phyloP scores from a whole-genome alignment of 1,284 basidiomycete genomes.

The Sporisorium sorghi region DNA sequence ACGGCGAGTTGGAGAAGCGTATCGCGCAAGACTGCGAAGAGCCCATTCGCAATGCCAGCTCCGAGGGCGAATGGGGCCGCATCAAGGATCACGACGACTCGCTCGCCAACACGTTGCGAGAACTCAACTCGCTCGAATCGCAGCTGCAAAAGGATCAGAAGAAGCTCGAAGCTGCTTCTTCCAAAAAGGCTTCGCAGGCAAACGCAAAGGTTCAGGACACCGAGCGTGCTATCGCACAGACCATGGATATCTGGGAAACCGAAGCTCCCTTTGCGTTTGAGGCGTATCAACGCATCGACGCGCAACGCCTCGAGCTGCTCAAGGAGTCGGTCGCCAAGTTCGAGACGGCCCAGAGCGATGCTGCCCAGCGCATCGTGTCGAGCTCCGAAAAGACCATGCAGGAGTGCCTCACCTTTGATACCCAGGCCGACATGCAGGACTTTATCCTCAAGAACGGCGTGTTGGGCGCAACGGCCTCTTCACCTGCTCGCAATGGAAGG shows the following conservation, averaged over 20 bases:
- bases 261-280: constrained; percentile 60
- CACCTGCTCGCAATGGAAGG: constrained; percentile 28
- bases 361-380: constrained; percentile 57
- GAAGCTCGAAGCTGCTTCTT: constrained; percentile 60
- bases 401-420: constrained; percentile 56
- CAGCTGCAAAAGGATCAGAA: constrained; percentile 65
- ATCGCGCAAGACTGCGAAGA: constrained; percentile 67
- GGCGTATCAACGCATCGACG: constrained; percentile 63
- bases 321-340: constrained; percentile 63
- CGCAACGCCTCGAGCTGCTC: constrained; percentile 60
- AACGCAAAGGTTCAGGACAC: constrained; percentile 59
- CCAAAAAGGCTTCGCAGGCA: constrained; percentile 57
- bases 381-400: constrained; percentile 63
- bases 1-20: constrained; percentile 61
- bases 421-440: constrained; percentile 60
- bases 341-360: constrained; percentile 61
- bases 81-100: constrained; percentile 62
- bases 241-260: constrained; percentile 57
- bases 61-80: constrained; percentile 58
- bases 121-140: constrained; percentile 63
- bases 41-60: constrained; percentile 61
- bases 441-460: constrained; percentile 58
- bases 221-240: constrained; percentile 50
- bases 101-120: constrained; percentile 56
- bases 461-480: constrained; percentile 1